Evolutionary conservation across 768 basidiomycete genomes (phyloP), one percentile per base, ranked within the genome.

Genomic region (Agaricus blazei): DNA sequence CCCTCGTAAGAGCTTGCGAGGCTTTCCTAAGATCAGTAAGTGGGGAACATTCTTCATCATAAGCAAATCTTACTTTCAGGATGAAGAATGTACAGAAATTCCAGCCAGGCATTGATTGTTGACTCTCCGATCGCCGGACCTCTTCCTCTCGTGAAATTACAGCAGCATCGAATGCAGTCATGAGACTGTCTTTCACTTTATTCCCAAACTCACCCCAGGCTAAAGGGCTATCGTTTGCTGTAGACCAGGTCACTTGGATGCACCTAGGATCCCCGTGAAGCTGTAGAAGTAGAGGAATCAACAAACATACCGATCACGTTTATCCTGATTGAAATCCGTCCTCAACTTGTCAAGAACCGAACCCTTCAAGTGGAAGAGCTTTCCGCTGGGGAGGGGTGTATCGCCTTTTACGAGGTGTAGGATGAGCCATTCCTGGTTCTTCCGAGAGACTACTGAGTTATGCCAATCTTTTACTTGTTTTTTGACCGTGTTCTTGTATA

Each of bases 31-130:
- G 37, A 60, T 52, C 57, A 63, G 54, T 26, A 63, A 57, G 38
- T 61, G 4, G 60, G 51, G 34, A 37, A 62, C 54, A 23, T 38
- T 41, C 49, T 48, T 36, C 29, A 28, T 1, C 23, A 44, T 41
- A 28, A 29, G 26, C 27, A 51, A 43, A 38, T 54, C 51, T 51
- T 56, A 93, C 96, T 84, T 98, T 99, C 37, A 95, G 75, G 49
- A 94, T 84, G 70, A 98, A 98, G 74, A 95, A 98, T 0, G 90
- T 94, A 67, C 94, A 95, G 66, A 97, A 99, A 65, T 97, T 97
- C 97, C 97, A 99, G 8, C 97, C 96, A 1, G 93, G 93, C 83
- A 94, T 90, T 62, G 88, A 81, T 53, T 91, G 80, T 68, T 98
- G 92, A 47, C 83, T 79, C 65, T 99, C 96, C 0, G 90, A 92